Percentiles rank a stretch among this genome's conserved stretches.
Conservation (phyloP, 148 eudicot genomes). For the Amaranthus palmeri region DNA sequence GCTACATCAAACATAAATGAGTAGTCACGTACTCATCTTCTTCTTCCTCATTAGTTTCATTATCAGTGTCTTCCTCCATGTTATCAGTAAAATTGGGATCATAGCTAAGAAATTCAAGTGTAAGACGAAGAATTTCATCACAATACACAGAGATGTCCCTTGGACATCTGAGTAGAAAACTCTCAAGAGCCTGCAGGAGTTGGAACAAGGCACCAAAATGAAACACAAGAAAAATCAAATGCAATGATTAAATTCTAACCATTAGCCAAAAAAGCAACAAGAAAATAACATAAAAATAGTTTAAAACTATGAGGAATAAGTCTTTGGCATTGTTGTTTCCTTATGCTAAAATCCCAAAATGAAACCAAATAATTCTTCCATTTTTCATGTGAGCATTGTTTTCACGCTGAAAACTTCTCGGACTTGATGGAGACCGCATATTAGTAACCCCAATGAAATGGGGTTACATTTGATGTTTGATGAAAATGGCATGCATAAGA, state of each 20-base stretch:
- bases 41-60: conserved; percentile 70
- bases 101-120: conserved; percentile 85
- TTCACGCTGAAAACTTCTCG: too few species aligned
- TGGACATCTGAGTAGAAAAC: conserved; percentile 92
- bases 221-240: not conserved
- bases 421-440: too few species aligned
- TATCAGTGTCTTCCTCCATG: conserved; percentile 97
- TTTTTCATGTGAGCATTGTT: too few species aligned
- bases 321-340: not conserved
- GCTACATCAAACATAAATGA: conserved; percentile 11
- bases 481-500: too few species aligned
- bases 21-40: conserved; percentile 78
- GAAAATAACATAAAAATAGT: not conserved
- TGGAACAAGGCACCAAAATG: not conserved
- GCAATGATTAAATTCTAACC: not conserved
- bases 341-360: conserved; percentile 5
- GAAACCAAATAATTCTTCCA: too few species aligned
- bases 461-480: too few species aligned
- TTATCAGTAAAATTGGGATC: conserved; percentile 97
- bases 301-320: too few species aligned
- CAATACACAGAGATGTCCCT: conserved; percentile 77
- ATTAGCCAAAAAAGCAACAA: not conserved
- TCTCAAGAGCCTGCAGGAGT: conserved; percentile 82
- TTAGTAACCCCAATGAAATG: too few species aligned
- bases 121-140: conserved; percentile 70